A percentile compares a stretch with the other conserved stretches of the same genome.
Conservation (phyloP, 2,329 filamentous ascomycete species). For the Didymella glomerata region DNA sequence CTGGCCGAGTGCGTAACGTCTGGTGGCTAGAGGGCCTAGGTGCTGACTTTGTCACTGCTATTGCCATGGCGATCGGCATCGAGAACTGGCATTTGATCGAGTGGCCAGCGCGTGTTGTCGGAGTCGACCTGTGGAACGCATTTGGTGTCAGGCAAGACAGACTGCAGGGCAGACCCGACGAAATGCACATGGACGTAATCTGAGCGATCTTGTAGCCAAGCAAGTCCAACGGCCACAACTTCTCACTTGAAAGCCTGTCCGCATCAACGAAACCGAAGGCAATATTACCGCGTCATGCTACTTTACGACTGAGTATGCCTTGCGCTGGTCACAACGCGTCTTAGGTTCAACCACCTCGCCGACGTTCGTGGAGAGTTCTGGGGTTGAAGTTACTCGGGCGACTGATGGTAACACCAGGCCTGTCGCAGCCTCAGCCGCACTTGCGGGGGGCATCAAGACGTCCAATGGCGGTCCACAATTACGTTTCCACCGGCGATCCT, state of each 20-base stretch:
- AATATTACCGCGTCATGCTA: not conserved
- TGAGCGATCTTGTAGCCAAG: slow-evolving; percentile 14
- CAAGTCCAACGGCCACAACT: too few relatives aligned
- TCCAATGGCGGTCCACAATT: not conserved
- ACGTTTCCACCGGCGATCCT: not conserved
- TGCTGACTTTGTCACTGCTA: slow-evolving; percentile 43
- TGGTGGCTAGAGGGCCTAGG: slow-evolving; percentile 50
- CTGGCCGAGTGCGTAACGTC: slow-evolving; percentile 44
- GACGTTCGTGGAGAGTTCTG: not conserved
- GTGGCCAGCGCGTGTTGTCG: slow-evolving; percentile 43
- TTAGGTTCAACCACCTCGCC: not conserved
- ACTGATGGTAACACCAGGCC: not conserved
- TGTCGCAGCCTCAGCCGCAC: not conserved
- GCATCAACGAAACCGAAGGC: not conserved
- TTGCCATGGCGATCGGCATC: slow-evolving; percentile 43
- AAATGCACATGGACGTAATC: slow-evolving; percentile 42
- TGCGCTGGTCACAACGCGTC: not conserved
- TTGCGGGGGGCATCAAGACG: not conserved
- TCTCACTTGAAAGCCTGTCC: too few relatives aligned
- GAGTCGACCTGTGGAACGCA: slow-evolving; percentile 38
- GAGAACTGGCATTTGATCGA: slow-evolving; percentile 44
- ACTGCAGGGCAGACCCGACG: slow-evolving; percentile 32
- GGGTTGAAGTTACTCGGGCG: not conserved
- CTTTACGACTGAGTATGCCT: not conserved
- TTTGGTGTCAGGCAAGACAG: slow-evolving; percentile 32